Percentiles rank a stretch among this genome's conserved stretches.
Conservation (phyloP, 1,284 basidiomycete genomes). For the Marasmius sp. region DNA sequence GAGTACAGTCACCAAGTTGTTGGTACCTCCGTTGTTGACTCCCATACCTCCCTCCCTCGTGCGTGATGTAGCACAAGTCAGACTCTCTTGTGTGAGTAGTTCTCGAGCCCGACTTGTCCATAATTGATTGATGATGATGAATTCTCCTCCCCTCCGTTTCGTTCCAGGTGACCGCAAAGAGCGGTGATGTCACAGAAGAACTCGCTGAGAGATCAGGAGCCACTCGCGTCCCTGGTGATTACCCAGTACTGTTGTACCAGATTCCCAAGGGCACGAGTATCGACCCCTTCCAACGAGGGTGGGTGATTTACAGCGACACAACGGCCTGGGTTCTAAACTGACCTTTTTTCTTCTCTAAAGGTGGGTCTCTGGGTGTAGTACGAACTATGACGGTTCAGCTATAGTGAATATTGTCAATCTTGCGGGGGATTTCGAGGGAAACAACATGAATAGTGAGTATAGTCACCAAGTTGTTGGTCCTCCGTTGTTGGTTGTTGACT, state of each 20-base stretch:
- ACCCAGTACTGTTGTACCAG: no score
- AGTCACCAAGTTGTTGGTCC: no score
- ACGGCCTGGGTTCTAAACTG: background rate
- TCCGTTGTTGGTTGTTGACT: no score
- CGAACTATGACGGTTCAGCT: background rate
- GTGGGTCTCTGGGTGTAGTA: background rate
- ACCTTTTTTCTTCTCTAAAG: background rate
- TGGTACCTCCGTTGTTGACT: no score
- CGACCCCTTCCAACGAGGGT: no score
- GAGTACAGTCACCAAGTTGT: background rate
- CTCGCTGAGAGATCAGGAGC: background rate
- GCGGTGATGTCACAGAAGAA: background rate
- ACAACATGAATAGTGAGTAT: background rate
- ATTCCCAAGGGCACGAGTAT: no score
- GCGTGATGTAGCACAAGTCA: background rate
- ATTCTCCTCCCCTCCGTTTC: background rate
- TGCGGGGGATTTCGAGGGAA: background rate
- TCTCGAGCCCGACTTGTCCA: background rate
- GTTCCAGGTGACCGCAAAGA: background rate
- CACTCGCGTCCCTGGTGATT: no score
- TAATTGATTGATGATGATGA: background rate
- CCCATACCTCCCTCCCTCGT: no score
- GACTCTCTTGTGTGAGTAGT: background rate
- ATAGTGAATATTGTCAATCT: background rate
- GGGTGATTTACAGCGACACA: no score